Conservation (phyloP, 345 rosid species). For the Psidium friedrichsthalianum region DNA sequence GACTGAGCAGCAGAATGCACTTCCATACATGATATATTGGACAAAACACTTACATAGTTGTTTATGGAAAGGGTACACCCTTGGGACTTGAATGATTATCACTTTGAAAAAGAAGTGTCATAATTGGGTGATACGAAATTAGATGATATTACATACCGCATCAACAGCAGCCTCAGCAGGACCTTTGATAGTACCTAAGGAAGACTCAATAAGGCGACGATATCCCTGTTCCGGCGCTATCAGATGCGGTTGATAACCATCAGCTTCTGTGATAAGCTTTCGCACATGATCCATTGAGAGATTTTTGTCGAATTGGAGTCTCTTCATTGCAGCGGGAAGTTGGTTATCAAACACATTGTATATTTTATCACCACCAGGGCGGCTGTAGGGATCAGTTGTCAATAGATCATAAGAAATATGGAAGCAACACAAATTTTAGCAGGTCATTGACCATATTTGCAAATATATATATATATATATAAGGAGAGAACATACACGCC, state of each 20-base stretch:
- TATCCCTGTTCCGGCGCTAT: slow-evolving; percentile 98
- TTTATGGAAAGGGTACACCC: not conserved
- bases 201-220: slow-evolving; percentile 88
- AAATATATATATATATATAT: not conserved
- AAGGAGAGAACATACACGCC: slow-evolving; percentile 39
- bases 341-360: slow-evolving; percentile 77
- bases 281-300: slow-evolving; percentile 81
- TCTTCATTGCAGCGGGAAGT: slow-evolving; percentile 82
- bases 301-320: slow-evolving; percentile 86
- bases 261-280: slow-evolving; percentile 90
- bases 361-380: slow-evolving; percentile 94
- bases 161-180: slow-evolving; percentile 99
- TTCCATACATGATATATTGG: not conserved
- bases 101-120: not conserved
- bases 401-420: not conserved
- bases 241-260: slow-evolving; percentile 97
- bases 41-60: not conserved
- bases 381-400: slow-evolving; percentile 33
- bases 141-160: slow-evolving; percentile 33
- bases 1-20: not conserved
- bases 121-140: not conserved
- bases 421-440: not conserved
- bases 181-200: slow-evolving; percentile 66
- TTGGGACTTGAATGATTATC: not conserved
- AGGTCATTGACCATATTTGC: not conserved